Evolutionary conservation across 805 yeast genomes (phyloP), one percentile per base, ranked within the genome.

Genomic region (Myxozyma melibiosi): DNA sequence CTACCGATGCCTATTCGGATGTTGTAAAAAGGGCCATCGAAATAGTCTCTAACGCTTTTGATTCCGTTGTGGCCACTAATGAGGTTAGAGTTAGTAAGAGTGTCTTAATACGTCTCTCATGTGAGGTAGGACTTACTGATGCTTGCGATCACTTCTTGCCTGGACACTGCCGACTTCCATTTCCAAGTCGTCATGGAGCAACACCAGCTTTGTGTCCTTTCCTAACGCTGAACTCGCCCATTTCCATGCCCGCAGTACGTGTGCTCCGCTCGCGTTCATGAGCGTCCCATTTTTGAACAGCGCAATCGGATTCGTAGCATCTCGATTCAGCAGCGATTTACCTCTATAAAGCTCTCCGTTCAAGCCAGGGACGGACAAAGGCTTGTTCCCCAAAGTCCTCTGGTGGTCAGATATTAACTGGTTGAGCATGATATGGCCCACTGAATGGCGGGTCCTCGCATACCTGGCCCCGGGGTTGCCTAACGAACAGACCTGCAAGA

Each of bases 41-140:
- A 69, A 22, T 57, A 40, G 5, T 69, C 62, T 42, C 78, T 79
- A 2, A 91, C 78, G 39, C 86, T 81, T 59, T 79, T 78, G 27
- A 91, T 74, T 0, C 97, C 97, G 67, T 89, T 90, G 66, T 91
- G 98, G 0, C 96, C 97, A 43, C 94, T 75, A 14, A 84, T 5
- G 22, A 40, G 16, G 14, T n/a, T 8, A 40, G 33, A n/a, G 38
- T 34, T 27, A 33, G 54, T 22, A 13, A 4, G 1, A 42, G 25
- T n/a, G 24, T n/a, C n/a, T n/a, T n/a, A n/a, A n/a, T n/a, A n/a
- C n/a, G n/a, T n/a, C n/a, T n/a, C n/a, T n/a, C n/a, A n/a, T n/a
- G n/a, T n/a, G n/a, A n/a, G n/a, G n/a, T n/a, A n/a, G n/a, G n/a
- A n/a, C n/a, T n/a, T n/a, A n/a, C n/a, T n/a, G n/a, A n/a, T n/a